phyloP scores from a whole-genome alignment of 345 rosid species.

The Isatis tinctoria region DNA sequence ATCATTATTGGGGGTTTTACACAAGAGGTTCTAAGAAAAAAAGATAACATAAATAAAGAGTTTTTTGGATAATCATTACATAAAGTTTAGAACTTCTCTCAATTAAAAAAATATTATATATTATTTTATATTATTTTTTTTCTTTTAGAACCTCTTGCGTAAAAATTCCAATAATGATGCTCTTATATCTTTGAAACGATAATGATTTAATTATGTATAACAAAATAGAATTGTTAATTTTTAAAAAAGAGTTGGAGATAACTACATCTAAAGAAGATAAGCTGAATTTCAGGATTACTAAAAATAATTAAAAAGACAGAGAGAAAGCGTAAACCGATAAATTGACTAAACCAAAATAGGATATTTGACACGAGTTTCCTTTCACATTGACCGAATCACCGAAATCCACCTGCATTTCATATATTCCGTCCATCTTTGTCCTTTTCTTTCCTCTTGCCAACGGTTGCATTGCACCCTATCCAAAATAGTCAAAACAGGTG shows the following conservation, averaged over 20 bases:
- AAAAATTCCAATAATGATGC: too few species aligned
- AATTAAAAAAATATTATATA: too few species aligned
- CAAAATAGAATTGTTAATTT: background rate
- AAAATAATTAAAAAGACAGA: background rate
- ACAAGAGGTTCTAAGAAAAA: too few species aligned
- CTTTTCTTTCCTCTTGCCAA: background rate
- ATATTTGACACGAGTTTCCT: slow-evolving; percentile 2
- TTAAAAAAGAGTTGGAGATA: background rate
- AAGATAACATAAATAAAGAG: too few species aligned
- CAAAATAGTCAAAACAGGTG: background rate
- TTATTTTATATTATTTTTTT: too few species aligned
- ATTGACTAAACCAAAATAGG: slow-evolving; percentile 14
- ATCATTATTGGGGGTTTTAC: too few species aligned
- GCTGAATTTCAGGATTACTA: background rate
- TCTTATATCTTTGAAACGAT: background rate
- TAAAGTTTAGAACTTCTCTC: too few species aligned
- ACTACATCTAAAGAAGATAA: background rate
- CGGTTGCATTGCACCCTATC: slow-evolving; percentile 12
- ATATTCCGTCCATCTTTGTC: background rate
- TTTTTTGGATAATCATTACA: too few species aligned
- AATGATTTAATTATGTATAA: background rate
- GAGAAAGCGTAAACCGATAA: background rate
- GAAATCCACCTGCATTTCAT: slow-evolving; percentile 4
- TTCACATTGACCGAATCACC: slow-evolving; percentile 24
- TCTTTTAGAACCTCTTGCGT: too few species aligned